Evolutionary conservation across 73 alveolate species (phyloP), one percentile per base, ranked within the genome.

Genomic region (Paramecium biaurelia): DNA sequence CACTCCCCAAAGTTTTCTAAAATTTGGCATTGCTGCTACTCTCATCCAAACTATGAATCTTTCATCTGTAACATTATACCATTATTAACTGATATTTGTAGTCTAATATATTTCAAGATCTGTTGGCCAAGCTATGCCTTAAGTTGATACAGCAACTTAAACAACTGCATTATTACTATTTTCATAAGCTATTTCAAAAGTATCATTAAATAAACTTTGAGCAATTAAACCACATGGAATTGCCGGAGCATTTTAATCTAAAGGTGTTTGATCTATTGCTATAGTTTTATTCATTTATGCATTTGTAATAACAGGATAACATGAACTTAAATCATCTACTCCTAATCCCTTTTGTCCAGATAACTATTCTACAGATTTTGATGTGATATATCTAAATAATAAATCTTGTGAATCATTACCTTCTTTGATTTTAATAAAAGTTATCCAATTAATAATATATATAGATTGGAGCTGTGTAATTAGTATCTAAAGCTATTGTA

Each of bases 31-130:
- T 24, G 98, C 99, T 57, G 98, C 96, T 2, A 97, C 95, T 70
- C 98, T 96, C 99, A 96, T 96, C 99, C 99, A 96, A 24, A 96
- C 98, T 70, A 96, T 96, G 87, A 96, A 96, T 42, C 95, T 96
- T 30, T 96, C 99, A 94, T 95, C 88, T n/a, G 93, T 95, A 28
- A 94, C 95, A 86, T 96, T 79, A 14, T 57, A 87, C 98, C 99
- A 96, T 53, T 96, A 96, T n/a, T 63, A 30, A 32, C 84, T 63
- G 24, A 24, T 5, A 26, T 63, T n/a, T 30, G 45, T 63, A 30
- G 4, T 63, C 43, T 96, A 59, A 89, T 90, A 96, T 93, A 94
- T 82, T 14, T 92, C 89, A 15, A 59, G 88, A 86, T 96, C 99
- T 12, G 86, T 93, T 72, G 93, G 92, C 98, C 99, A 96, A 15